Evolutionary conservation across 208 protist genomes (phyloP).

Genomic region (Leishmania mexicana): DNA sequence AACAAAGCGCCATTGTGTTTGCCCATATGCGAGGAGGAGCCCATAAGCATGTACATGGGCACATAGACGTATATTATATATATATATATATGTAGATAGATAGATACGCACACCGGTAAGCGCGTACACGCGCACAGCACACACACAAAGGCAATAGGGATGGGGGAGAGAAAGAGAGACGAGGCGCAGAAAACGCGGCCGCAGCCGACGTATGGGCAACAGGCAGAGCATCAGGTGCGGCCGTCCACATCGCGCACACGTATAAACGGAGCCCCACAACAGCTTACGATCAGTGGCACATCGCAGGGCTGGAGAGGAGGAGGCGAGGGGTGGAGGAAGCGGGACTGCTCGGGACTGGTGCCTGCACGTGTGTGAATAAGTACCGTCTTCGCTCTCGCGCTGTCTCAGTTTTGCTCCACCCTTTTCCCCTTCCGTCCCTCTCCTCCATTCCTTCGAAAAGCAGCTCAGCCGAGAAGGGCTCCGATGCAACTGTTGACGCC

Average conservation of each 20-base stretch:
- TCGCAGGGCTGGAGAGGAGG: neutral
- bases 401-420: no score
- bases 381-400: neutral
- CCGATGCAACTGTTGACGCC: slow-evolving; percentile 33
- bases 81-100: no score
- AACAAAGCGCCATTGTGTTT: neutral
- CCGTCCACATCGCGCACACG: neutral
- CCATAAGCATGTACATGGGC: no score
- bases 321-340: neutral
- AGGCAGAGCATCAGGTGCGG: neutral
- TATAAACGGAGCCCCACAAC: neutral
- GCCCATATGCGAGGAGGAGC: neutral
- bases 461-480: slow-evolving; percentile 10
- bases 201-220: neutral
- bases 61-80: no score
- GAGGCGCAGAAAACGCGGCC: neutral
- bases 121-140: neutral
- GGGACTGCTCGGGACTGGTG: neutral
- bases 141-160: neutral
- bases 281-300: neutral
- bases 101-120: neutral
- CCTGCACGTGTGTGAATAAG: neutral
- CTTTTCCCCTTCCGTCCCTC: neutral
- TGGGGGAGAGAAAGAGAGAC: neutral
- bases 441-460: neutral